phyloP scores from a whole-genome alignment of 1,284 basidiomycete genomes.

The Gymnopus androsaceus region DNA sequence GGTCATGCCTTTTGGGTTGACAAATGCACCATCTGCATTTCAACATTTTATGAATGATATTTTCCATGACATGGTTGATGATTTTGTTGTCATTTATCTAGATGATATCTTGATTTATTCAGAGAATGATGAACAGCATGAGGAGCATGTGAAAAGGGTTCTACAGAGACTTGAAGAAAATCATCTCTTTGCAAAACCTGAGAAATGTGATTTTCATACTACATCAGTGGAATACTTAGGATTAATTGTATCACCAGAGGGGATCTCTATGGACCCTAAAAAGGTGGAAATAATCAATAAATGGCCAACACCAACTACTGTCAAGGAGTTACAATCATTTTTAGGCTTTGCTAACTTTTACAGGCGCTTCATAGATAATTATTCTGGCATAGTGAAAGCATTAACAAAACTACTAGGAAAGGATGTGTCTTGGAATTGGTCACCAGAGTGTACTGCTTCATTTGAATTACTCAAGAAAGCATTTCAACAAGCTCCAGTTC shows the following conservation, averaged over 20 bases:
- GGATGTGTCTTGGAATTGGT: conserved; percentile 9
- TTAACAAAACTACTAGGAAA: conserved; percentile 14
- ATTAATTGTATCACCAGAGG: conserved; percentile 29
- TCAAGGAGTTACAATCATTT: conserved; percentile 28
- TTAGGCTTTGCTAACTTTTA: conserved; percentile 35
- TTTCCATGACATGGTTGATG: conserved; percentile 32
- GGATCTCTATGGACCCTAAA: conserved; percentile 34
- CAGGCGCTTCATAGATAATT: conserved; percentile 41
- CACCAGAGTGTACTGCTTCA: conserved; percentile 1
- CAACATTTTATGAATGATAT: too few relatives aligned
- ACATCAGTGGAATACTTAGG: conserved; percentile 41
- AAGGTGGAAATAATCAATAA: conserved; percentile 38
- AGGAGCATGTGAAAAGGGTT: conserved; percentile 28
- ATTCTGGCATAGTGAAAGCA: conserved; percentile 17
- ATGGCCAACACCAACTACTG: conserved; percentile 22
- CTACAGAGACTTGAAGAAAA: conserved; percentile 34
- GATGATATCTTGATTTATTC: conserved; percentile 7
- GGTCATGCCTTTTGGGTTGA: too few relatives aligned
- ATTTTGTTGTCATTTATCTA: conserved; percentile 34
- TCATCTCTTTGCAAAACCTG: conserved; percentile 34
- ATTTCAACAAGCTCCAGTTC: conserved; percentile 5
- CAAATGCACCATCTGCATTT: too few relatives aligned
- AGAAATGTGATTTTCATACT: conserved; percentile 42
- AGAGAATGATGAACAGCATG: conserved; percentile 20
- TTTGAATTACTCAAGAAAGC: conserved; percentile 12